Conservation (phyloP, 2,329 filamentous ascomycete genomes). For the Diaporthe ampelina region DNA sequence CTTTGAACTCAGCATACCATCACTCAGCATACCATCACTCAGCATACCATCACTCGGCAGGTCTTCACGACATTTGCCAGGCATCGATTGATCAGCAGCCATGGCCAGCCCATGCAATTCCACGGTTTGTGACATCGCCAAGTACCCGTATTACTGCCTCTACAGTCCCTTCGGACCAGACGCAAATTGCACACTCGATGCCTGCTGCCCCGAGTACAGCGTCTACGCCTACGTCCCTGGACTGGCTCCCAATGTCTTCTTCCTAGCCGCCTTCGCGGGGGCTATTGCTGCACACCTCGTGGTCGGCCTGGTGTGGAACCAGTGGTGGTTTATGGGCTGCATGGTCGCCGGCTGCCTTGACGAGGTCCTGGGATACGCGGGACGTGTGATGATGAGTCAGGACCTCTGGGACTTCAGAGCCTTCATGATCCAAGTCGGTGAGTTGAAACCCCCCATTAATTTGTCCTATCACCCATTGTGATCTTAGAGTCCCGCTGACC, state of each 20-base stretch:
- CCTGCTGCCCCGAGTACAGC: constrained; percentile 61
- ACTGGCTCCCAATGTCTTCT: constrained; percentile 57
- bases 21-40: background rate
- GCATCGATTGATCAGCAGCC: background rate
- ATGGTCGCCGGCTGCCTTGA: constrained; percentile 69
- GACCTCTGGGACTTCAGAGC: constrained; percentile 71
- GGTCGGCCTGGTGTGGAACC: constrained; percentile 62
- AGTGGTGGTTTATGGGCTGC: constrained; percentile 62
- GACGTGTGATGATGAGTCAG: constrained; percentile 68
- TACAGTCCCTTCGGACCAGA: constrained; percentile 57
- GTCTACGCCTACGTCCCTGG: constrained; percentile 63
- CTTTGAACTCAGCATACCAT: background rate
- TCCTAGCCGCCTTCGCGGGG: constrained; percentile 61
- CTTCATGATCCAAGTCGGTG: constrained; percentile 77
- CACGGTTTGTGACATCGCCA: background rate
- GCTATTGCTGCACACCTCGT: constrained; percentile 64
- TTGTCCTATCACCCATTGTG: background rate
- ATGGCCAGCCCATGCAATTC: constrained; percentile 7
- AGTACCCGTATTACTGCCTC: background rate
- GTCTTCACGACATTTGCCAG: background rate
- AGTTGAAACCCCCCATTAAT: constrained; percentile 42
- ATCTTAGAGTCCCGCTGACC: background rate
- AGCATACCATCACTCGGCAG: background rate
- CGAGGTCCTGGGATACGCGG: constrained; percentile 74
- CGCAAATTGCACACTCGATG: constrained; percentile 63